These are phyloP conservation scores for Fusarium phyllophilum DNA, from an alignment of 2,329 filamentous ascomycete species.

Conservation along the genomic window DNA sequence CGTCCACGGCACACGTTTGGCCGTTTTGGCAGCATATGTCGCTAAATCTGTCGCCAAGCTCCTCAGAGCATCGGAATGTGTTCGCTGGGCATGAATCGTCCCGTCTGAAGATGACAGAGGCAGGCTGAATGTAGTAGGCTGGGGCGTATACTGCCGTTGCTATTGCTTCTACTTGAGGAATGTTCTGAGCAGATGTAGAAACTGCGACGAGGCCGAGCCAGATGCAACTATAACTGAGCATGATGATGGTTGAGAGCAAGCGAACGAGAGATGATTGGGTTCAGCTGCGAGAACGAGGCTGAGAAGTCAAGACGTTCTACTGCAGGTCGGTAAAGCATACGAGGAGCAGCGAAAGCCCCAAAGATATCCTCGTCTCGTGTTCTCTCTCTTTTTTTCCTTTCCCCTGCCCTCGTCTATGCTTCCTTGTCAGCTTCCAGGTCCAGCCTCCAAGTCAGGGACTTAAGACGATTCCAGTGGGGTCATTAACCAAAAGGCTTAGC, in stretches of 20 bases:
- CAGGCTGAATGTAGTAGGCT: slow-evolving; percentile 35
- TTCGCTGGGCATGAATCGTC: slow-evolving; percentile 57
- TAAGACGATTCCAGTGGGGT: slow-evolving; percentile 36
- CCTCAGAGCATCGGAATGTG: slow-evolving; percentile 61
- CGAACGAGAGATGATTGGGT: slow-evolving; percentile 8
- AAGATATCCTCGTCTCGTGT: background rate
- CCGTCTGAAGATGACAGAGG: slow-evolving; percentile 41
- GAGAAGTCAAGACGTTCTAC: slow-evolving; percentile 14
- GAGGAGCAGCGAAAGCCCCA: slow-evolving; percentile 4
- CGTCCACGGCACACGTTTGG: slow-evolving; percentile 62
- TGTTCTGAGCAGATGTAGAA: slow-evolving; percentile 31
- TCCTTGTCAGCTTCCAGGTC: slow-evolving; percentile 13
- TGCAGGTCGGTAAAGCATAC: slow-evolving; percentile 28
- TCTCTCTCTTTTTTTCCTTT: slow-evolving; percentile 12
- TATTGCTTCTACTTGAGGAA: slow-evolving; percentile 30
- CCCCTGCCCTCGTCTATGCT: slow-evolving; percentile 3
- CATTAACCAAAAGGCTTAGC: slow-evolving; percentile 8
- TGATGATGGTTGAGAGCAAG: slow-evolving; percentile 19
- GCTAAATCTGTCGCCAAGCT: slow-evolving; percentile 57
- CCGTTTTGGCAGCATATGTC: slow-evolving; percentile 63
- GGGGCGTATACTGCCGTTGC: slow-evolving; percentile 24
- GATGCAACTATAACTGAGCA: slow-evolving; percentile 36
- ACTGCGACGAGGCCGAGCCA: slow-evolving; percentile 36
- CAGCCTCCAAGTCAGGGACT: slow-evolving; percentile 31
- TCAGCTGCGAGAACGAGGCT: slow-evolving; percentile 8